Conservation (phyloP, 78 protist species). For the Planoprotostelium fungivorum region DNA sequence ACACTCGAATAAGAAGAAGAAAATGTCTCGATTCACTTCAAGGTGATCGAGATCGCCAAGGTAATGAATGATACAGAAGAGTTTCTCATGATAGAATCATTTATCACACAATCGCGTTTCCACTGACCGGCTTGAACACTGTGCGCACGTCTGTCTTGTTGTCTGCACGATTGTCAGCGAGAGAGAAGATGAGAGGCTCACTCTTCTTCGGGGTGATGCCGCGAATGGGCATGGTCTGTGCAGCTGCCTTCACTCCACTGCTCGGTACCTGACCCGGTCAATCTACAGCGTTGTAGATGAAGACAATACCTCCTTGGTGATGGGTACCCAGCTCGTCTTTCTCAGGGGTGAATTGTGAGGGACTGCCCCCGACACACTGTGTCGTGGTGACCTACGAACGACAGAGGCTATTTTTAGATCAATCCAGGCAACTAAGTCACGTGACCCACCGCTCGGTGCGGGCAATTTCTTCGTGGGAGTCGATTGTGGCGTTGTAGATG, state of each 20-base stretch:
- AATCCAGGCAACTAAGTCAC: background rate
- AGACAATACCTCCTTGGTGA: background rate
- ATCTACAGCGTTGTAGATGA: no score
- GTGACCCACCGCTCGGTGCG: no score
- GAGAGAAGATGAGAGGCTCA: background rate
- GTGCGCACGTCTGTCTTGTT: background rate
- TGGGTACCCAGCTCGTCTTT: background rate
- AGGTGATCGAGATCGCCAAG: background rate
- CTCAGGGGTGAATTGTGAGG: background rate
- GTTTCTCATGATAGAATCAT: background rate
- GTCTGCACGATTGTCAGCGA: background rate
- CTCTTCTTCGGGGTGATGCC: no score
- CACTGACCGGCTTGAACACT: background rate
- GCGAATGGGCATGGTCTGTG: no score
- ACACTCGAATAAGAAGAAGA: background rate
- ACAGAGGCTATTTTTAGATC: background rate
- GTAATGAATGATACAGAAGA: background rate
- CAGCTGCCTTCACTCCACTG: no score
- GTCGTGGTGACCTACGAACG: background rate
- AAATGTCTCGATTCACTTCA: background rate
- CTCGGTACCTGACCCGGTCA: no score
- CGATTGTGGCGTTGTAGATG: background rate
- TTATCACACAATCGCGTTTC: background rate
- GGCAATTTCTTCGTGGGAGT: background rate
- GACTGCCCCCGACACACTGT: background rate